Percentiles rank a stretch among this genome's conserved stretches.
phyloP scores from a whole-genome alignment of 257 asterid genomes.

The Eucommia ulmoides region DNA sequence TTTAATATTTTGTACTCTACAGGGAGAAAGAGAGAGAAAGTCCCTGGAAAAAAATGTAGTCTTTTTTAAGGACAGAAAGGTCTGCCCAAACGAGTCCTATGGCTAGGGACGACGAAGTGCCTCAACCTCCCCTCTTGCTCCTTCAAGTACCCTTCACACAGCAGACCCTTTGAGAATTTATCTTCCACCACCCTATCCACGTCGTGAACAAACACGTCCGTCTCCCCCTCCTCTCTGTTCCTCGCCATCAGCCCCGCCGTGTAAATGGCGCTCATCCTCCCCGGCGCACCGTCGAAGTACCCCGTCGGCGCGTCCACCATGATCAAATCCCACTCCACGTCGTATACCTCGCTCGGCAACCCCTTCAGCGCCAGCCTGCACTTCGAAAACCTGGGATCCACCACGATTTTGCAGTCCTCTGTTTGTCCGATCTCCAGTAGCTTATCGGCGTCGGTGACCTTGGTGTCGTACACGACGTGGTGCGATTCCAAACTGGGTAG shows the following conservation, averaged over 20 bases:
- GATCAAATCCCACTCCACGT: conserved; percentile 62
- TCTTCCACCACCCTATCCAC: conserved; percentile 81
- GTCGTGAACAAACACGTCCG: conserved; percentile 80
- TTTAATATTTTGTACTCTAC: too few species aligned
- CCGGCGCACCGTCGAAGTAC: conserved; percentile 74
- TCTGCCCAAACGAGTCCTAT: conserved; percentile 30
- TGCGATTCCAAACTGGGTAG: too few species aligned
- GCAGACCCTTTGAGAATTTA: conserved; percentile 44
- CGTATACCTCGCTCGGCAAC: conserved; percentile 47
- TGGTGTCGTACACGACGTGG: conserved; percentile 54
- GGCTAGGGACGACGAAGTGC: conserved; percentile 66
- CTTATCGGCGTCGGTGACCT: conserved; percentile 44
- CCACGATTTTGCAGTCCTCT: conserved; percentile 47
- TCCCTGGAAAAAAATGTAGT: too few species aligned
- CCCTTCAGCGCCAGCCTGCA: conserved; percentile 70
- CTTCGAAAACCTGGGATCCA: conserved; percentile 54
- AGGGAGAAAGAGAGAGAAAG: too few species aligned
- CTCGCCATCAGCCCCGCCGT: conserved; percentile 94
- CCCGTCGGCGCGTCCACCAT: conserved; percentile 95
- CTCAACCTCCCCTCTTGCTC: conserved; percentile 69
- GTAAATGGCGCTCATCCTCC: conserved; percentile 82
- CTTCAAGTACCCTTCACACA: conserved; percentile 72
- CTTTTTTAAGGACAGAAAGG: conserved; percentile 75
- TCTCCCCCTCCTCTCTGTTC: conserved; percentile 30
- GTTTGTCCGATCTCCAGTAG: conserved; percentile 53